Conservation (phyloP, 2,329 filamentous ascomycete genomes). For the Sclerotinia borealis region DNA sequence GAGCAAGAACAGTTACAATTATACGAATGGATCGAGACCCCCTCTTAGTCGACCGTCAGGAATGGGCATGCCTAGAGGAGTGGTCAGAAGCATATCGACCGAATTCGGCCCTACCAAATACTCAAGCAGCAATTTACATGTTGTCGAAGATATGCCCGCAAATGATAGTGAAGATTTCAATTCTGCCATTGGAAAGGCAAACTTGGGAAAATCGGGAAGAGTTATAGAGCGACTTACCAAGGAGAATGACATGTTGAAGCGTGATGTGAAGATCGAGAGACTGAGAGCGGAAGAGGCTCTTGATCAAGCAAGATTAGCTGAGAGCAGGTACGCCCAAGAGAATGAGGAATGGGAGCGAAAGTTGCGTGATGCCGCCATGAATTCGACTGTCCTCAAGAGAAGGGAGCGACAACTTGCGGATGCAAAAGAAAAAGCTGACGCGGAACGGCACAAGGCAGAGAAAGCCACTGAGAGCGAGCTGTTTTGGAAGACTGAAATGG, state of each 20-base stretch:
- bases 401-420: constrained; percentile 71
- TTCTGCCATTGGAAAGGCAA: constrained; percentile 62
- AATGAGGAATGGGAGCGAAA: constrained; percentile 63
- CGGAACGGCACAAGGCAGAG: constrained; percentile 56
- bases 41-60: constrained; percentile 19
- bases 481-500: constrained; percentile 57
- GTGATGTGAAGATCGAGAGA: constrained; percentile 63
- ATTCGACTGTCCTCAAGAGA: constrained; percentile 62
- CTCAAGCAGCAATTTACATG: constrained; percentile 18
- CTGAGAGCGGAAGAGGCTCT: constrained; percentile 64
- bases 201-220: constrained; percentile 66
- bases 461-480: constrained; percentile 55
- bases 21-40: constrained; percentile 17
- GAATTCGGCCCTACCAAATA: constrained; percentile 29
- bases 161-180: constrained; percentile 43
- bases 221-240: constrained; percentile 78
- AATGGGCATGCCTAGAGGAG: constrained; percentile 13
- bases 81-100: constrained; percentile 28
- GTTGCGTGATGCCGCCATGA: constrained; percentile 63
- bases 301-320: constrained; percentile 59
- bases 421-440: constrained; percentile 56
- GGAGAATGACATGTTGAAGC: constrained; percentile 71
- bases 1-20: constrained; percentile 16
- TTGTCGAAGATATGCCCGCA: constrained; percentile 17
- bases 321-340: constrained; percentile 66